These are phyloP conservation scores for Neonectria coccinea DNA, from an alignment of 2,329 filamentous ascomycete genomes.

Conservation along the genomic window DNA sequence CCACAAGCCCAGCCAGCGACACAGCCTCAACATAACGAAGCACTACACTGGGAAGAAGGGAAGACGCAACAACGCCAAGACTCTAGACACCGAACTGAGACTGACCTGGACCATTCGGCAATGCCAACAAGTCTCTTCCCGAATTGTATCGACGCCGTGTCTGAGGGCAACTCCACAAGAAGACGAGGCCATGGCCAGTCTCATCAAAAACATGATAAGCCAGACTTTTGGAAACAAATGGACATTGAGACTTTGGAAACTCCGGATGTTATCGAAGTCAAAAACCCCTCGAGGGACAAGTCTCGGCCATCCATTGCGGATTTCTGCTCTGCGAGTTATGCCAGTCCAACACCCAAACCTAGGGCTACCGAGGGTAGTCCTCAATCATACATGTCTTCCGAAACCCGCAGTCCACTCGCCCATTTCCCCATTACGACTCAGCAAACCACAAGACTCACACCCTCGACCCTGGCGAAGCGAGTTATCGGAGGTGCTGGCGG, in stretches of 20 bases:
- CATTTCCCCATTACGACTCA: constrained; percentile 46
- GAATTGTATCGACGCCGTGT: not conserved
- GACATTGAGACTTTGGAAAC: constrained; percentile 19
- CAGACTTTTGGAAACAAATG: not conserved
- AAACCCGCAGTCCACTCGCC: constrained; percentile 39
- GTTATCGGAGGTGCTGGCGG: constrained; percentile 44
- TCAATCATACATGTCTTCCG: constrained; percentile 27
- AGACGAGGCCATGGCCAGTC: not conserved
- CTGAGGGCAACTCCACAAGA: not conserved
- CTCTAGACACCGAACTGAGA: not conserved
- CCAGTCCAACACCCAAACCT: constrained; percentile 15
- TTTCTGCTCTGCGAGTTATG: constrained; percentile 19
- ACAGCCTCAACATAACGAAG: not conserved
- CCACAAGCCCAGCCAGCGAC: not conserved
- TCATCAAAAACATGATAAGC: not conserved
- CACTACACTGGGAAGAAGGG: not conserved
- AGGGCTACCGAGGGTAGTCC: constrained; percentile 28
- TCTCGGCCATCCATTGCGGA: not conserved
- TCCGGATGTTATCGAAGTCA: constrained; percentile 3
- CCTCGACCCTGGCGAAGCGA: constrained; percentile 38
- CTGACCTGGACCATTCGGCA: not conserved
- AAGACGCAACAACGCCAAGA: not conserved
- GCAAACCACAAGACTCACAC: constrained; percentile 40
- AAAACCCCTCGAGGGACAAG: not conserved
- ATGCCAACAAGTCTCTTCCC: no score